Evolutionary conservation across 306 rosid genomes (phyloP).

Genomic region (Ochetophila trinervis): DNA sequence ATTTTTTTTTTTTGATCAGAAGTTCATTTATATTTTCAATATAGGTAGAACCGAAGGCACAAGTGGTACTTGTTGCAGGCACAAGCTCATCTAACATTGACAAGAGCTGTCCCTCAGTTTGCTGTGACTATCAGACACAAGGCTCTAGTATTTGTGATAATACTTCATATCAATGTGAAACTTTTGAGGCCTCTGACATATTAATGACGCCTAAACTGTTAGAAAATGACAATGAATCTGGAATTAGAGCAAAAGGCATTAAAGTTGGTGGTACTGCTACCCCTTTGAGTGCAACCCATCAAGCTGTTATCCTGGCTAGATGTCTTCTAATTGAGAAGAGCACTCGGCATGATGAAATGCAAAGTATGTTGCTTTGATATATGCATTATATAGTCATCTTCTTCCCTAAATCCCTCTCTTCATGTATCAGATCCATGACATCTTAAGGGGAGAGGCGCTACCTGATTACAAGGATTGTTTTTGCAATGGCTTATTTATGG

Average conservation of each 20-base stretch:
- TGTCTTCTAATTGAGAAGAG: constrained; percentile 92
- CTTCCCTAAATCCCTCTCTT: too few relatives aligned
- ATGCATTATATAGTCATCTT: too few relatives aligned
- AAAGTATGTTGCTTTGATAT: constrained; percentile 51
- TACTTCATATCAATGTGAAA: constrained; percentile 30
- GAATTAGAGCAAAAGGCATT: constrained; percentile 37
- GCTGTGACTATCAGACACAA: constrained; percentile 28
- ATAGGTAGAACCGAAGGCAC: constrained; percentile 92
- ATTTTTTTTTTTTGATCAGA: neutral
- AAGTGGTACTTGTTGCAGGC: constrained; percentile 74
- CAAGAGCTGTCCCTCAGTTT: constrained; percentile 25
- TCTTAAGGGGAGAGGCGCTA: too few relatives aligned
- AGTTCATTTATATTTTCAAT: too few relatives aligned
- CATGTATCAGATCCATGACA: too few relatives aligned
- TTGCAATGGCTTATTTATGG: too few relatives aligned
- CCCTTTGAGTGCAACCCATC: constrained; percentile 61
- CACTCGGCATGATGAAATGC: constrained; percentile 88
- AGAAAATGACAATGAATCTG: constrained; percentile 33
- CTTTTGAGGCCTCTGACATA: constrained; percentile 54
- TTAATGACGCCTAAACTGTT: constrained; percentile 66
- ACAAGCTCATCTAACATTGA: constrained; percentile 35
- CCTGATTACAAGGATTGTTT: too few relatives aligned
- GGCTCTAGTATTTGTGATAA: constrained; percentile 38
- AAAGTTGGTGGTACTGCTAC: constrained; percentile 42
- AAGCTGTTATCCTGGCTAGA: constrained; percentile 67